Evolutionary conservation across 371 early-diverging fungal genomes (phyloP).

Genomic region (Phascolomyces articulosus): DNA sequence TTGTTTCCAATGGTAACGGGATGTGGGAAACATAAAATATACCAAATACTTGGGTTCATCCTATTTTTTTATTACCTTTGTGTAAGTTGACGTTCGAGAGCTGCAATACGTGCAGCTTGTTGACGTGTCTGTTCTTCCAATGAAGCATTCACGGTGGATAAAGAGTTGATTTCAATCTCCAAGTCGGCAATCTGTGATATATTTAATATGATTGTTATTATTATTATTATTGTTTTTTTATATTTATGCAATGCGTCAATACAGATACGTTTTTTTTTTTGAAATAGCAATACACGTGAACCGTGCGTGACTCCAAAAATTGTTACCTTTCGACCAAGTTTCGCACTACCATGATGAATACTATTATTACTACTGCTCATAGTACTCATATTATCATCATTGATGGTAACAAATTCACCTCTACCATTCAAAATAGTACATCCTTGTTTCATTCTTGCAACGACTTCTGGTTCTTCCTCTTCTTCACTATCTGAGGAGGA

Average conservation of each 20-base stretch:
- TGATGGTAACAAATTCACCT: constrained; percentile 44
- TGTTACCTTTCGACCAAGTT: constrained; percentile 35
- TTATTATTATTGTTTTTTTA: neutral
- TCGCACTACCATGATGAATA: constrained; percentile 16
- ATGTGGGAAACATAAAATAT: too few species aligned
- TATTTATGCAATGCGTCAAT: neutral
- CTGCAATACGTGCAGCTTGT: constrained; percentile 42
- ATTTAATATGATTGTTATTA: too few species aligned
- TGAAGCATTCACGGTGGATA: constrained; percentile 42
- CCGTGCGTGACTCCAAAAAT: neutral
- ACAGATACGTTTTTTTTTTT: neutral
- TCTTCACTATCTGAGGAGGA: constrained; percentile 3
- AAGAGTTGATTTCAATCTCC: constrained; percentile 51
- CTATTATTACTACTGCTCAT: neutral
- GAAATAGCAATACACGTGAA: neutral
- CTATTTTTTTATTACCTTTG: constrained; percentile 1
- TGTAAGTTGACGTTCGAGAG: constrained; percentile 34
- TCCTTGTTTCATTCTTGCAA: constrained; percentile 43
- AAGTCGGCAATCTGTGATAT: constrained; percentile 48
- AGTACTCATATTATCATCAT: constrained; percentile 9
- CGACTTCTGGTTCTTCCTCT: constrained; percentile 21
- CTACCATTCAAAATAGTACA: constrained; percentile 48
- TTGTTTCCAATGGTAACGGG: neutral
- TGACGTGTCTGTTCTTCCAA: constrained; percentile 43
- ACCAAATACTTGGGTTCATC: too few species aligned